Conservation (phyloP, 768 basidiomycete species). For the Galerina marginata region DNA sequence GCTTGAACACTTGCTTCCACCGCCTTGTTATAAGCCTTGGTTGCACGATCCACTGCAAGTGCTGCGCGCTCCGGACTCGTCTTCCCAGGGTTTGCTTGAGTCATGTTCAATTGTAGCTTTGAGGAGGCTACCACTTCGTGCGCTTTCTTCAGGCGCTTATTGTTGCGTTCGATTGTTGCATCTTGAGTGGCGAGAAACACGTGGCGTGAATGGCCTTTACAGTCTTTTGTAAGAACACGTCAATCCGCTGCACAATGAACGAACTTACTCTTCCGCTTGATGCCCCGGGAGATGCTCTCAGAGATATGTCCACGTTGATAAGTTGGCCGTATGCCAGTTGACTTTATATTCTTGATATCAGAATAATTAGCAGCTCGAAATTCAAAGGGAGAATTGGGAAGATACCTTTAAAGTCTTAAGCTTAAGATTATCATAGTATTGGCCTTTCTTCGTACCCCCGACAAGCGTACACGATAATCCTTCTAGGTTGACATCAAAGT, state of each 20-base stretch:
- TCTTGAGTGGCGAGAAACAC: neutral
- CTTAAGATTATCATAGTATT: conserved; percentile 10
- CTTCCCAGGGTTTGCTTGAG: neutral
- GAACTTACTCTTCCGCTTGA: conserved; percentile 1
- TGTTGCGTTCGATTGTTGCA: neutral
- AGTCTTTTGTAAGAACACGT: neutral
- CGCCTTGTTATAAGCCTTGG: neutral
- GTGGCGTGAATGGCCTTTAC: neutral
- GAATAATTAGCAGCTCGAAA: neutral
- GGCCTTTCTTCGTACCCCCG: conserved; percentile 11
- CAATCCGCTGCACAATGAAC: too few species aligned
- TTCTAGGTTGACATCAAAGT: conserved; percentile 32
- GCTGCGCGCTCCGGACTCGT: neutral
- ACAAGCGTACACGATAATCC: conserved; percentile 21
- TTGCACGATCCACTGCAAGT: neutral
- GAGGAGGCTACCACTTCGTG: too few species aligned
- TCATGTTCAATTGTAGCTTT: neutral
- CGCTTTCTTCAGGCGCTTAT: neutral
- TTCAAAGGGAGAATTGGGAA: neutral
- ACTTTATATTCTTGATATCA: neutral
- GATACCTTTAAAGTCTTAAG: too few species aligned
- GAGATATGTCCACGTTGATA: conserved; percentile 2
- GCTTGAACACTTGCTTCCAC: neutral
- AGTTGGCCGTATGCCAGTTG: neutral
- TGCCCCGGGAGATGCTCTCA: neutral